Evolutionary conservation across 2,329 filamentous ascomycete genomes (phyloP), one percentile per base, ranked within the genome.

Genomic region (Diaporthe amygdali): DNA sequence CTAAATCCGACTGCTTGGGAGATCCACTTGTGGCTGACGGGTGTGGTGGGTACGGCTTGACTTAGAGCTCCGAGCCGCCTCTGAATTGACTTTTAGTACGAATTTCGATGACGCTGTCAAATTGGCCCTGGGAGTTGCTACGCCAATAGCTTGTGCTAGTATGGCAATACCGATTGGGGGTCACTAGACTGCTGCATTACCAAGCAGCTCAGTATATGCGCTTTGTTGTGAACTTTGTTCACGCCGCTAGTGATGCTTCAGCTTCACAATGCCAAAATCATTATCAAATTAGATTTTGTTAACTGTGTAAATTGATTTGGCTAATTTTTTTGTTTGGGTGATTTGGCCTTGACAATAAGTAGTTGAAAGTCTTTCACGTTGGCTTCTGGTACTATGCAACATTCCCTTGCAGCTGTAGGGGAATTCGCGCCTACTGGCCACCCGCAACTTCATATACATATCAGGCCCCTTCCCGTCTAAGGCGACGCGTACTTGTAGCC

Each of bases 401-500:
- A 15, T 27, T n/a, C 30, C 7, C 3, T 17, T 3, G 30, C 2
- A 4, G 10, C 6, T 14, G 32, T 20, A 2, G 4, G n/a, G 17
- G 15, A 15, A 14, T 34, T 63, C 27, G 4, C 6, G 27, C 41
- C 7, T 12, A 34, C 17, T 12, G 41, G 32, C 27, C 56, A 47
- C 27, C 6, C 8, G 6, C 22, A 17, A 59, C 37, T 30, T 34
- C 39, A 47, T 27, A 46, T 3, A 41, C 22, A 46, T 1, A 0
- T 14, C 27, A 47, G 15, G 39, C 39, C n/a, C 17, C 32, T 12
- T 2, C 27, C 22, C 2, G 5, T 41, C 72, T 68, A 86, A 10
- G 84, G 84, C 6, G 83, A 84, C 2, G 79, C 63, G 68, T 84
- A 86, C 79, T 86, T 85, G 75, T 87, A 87, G 8, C 81, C 81